phyloP scores from a whole-genome alignment of 164 flowering plant species.

The Vitis rotundifolia region DNA sequence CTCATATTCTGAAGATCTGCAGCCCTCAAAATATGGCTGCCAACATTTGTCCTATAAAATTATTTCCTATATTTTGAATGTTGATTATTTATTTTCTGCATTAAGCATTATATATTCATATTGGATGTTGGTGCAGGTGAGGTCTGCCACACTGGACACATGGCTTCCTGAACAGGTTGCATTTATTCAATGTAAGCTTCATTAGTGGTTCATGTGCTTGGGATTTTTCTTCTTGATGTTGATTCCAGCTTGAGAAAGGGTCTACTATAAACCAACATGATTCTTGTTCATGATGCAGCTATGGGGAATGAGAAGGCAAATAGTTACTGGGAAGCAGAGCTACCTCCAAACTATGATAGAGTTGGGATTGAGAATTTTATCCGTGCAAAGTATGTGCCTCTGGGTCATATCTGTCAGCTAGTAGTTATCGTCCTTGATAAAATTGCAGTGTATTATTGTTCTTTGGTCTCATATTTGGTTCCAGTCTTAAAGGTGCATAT shows the following conservation, averaged over 20 bases:
- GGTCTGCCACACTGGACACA: slow-evolving; percentile 92
- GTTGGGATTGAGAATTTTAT: slow-evolving; percentile 95
- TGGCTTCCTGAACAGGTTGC: slow-evolving; percentile 99
- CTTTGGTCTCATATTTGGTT: not conserved
- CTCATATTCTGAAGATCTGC: too few relatives aligned
- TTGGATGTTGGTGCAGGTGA: slow-evolving; percentile 50
- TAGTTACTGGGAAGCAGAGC: slow-evolving; percentile 91
- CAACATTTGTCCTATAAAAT: too few relatives aligned
- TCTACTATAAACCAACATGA: not conserved
- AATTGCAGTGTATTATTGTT: not conserved
- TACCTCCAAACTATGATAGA: slow-evolving; percentile 89
- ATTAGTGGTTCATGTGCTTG: not conserved
- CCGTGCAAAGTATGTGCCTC: slow-evolving; percentile 80
- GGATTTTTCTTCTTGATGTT: not conserved
- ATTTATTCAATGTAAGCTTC: slow-evolving; percentile 78
- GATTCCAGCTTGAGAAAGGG: not conserved
- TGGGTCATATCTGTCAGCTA: not conserved
- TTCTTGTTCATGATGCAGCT: slow-evolving; percentile 42
- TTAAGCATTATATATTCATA: not conserved
- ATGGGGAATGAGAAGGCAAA: slow-evolving; percentile 93
- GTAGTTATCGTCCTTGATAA: not conserved
- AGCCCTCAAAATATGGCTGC: too few relatives aligned
- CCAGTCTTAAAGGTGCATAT: not conserved
- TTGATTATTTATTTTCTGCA: too few relatives aligned
- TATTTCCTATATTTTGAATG: too few relatives aligned